phyloP scores from a whole-genome alignment of 257 asterid genomes.

The Mentha longifolia region DNA sequence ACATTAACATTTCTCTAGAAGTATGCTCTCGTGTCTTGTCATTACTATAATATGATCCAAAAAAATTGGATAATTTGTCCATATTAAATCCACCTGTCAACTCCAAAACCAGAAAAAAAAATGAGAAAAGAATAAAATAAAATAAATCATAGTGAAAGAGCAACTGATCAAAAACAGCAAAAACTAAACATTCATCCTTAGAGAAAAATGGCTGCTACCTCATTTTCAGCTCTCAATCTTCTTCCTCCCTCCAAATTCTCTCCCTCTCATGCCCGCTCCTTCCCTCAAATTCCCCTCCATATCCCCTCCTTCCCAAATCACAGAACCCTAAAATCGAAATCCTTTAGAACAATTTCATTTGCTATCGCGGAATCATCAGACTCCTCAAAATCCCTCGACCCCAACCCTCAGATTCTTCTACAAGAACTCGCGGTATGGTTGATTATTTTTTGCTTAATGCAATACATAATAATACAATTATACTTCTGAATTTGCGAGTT shows the following conservation, averaged over 20 bases:
- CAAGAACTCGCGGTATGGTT: conserved; percentile 66
- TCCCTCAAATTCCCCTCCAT: conserved; percentile 34
- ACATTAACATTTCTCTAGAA: too few relatives aligned
- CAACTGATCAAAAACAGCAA: background rate
- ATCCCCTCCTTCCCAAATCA: conserved; percentile 36
- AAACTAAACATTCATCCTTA: background rate
- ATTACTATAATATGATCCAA: conserved; percentile 12
- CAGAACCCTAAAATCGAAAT: conserved; percentile 43
- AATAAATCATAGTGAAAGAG: background rate
- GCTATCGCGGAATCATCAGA: conserved; percentile 79
- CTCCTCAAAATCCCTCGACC: conserved; percentile 64
- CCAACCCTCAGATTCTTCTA: conserved; percentile 67
- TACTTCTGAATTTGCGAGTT: background rate
- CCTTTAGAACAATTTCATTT: conserved; percentile 39
- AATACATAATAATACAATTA: background rate
- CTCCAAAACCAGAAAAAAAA: conserved; percentile 32
- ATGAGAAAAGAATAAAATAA: too few relatives aligned
- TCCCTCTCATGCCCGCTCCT: conserved; percentile 35
- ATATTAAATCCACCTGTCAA: conserved; percentile 33
- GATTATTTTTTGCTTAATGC: background rate
- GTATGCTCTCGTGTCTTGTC: background rate
- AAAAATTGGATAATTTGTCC: conserved; percentile 22
- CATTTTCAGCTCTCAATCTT: conserved; percentile 47
- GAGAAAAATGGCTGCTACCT: conserved; percentile 52
- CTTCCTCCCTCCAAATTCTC: conserved; percentile 43